Percentiles rank a stretch among this genome's conserved stretches.
phyloP scores from a whole-genome alignment of 495 filamentous ascomycete species.

The Penicillium parvum region DNA sequence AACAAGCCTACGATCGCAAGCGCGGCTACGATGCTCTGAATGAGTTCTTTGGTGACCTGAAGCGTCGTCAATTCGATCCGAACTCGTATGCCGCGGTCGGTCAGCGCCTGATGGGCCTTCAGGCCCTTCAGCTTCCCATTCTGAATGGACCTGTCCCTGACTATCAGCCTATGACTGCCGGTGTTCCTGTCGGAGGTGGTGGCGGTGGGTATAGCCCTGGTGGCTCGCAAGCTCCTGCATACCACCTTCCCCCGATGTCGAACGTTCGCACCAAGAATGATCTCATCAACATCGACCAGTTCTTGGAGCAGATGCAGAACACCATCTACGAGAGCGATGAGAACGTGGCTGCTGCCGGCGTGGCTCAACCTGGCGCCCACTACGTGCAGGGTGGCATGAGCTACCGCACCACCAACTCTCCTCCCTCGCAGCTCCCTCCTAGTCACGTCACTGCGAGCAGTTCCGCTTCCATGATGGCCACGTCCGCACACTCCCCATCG shows the following conservation, averaged over 20 bases:
- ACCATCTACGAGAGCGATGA: slow-evolving; percentile 91
- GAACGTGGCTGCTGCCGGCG: slow-evolving; percentile 67
- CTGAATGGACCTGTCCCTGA: slow-evolving; percentile 59
- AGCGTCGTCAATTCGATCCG: slow-evolving; percentile 83
- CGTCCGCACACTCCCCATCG: slow-evolving; percentile 47
- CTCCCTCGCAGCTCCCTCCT: slow-evolving; percentile 50
- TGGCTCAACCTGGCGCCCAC: slow-evolving; percentile 64
- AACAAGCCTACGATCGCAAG: slow-evolving; percentile 62
- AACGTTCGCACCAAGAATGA: slow-evolving; percentile 91
- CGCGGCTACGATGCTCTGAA: slow-evolving; percentile 83
- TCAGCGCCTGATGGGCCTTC: slow-evolving; percentile 70
- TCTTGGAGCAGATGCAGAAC: slow-evolving; percentile 89
- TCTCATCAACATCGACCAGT: slow-evolving; percentile 82
- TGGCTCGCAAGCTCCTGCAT: slow-evolving; percentile 51
- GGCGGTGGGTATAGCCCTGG: slow-evolving; percentile 48
- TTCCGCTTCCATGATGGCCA: slow-evolving; percentile 56
- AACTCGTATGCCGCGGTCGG: slow-evolving; percentile 77
- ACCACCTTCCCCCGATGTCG: slow-evolving; percentile 76
- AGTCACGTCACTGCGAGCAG: slow-evolving; percentile 55
- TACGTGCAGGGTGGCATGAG: slow-evolving; percentile 54
- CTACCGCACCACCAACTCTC: slow-evolving; percentile 72
- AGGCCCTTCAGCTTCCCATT: slow-evolving; percentile 65
- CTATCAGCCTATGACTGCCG: slow-evolving; percentile 56
- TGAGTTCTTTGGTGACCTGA: slow-evolving; percentile 88
- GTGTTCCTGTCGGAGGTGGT: slow-evolving; percentile 52